Evolutionary conservation across 2,329 filamentous ascomycete species (phyloP).

Genomic region (Fusarium kyushuense): DNA sequence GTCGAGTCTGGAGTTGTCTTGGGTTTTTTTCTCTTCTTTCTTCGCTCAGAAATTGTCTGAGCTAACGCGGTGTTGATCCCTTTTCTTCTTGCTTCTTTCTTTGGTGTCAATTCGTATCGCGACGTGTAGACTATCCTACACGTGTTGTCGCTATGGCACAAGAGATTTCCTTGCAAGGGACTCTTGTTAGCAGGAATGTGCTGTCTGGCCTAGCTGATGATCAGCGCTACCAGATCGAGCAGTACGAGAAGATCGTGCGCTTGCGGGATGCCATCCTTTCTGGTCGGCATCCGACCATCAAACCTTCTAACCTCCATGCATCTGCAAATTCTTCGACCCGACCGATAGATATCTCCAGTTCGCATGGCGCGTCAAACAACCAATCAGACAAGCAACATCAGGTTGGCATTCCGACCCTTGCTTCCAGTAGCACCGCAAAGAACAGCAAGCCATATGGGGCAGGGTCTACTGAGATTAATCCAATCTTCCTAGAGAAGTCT

Average conservation of each 20-base stretch:
- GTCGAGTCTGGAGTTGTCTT: slow-evolving; percentile 26
- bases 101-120: slow-evolving; percentile 34
- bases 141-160: slow-evolving; percentile 47
- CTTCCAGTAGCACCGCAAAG: slow-evolving; percentile 46
- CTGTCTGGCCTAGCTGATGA: slow-evolving; percentile 56
- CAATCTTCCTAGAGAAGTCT: slow-evolving; percentile 87
- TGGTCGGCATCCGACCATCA: slow-evolving; percentile 77
- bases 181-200: slow-evolving; percentile 29
- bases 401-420: slow-evolving; percentile 15
- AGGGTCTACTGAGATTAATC: slow-evolving; percentile 77
- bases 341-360: slow-evolving; percentile 42
- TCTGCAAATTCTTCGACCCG: slow-evolving; percentile 37
- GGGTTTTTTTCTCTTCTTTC: slow-evolving; percentile 18
- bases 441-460: slow-evolving; percentile 57
- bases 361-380: slow-evolving; percentile 23
- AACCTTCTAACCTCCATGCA: slow-evolving; percentile 58
- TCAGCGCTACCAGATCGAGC: slow-evolving; percentile 68
- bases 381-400: slow-evolving; percentile 51
- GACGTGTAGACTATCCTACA: slow-evolving; percentile 38
- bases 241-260: slow-evolving; percentile 84
- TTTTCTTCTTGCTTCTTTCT: slow-evolving; percentile 20
- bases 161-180: slow-evolving; percentile 34
- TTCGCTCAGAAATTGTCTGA: slow-evolving; percentile 15
- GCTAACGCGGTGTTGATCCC: slow-evolving; percentile 18
- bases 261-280: slow-evolving; percentile 85